Conservation (phyloP, 1,284 basidiomycete species). For the Baeospora myosura region DNA sequence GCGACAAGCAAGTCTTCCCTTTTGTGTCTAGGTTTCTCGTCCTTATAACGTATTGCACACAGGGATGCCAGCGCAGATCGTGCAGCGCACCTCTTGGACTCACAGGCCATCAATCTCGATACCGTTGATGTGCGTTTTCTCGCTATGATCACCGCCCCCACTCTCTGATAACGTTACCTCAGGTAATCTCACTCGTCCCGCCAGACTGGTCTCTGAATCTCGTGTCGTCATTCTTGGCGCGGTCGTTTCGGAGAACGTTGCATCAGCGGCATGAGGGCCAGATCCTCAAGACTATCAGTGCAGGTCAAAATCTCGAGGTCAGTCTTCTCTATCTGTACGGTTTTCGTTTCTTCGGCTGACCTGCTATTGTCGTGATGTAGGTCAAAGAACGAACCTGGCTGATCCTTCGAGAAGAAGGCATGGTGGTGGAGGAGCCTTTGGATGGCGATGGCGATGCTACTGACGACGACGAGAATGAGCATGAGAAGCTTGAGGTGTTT, state of each 20-base stretch:
- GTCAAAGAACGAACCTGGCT: slow-evolving; percentile 48
- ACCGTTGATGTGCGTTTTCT: slow-evolving; percentile 55
- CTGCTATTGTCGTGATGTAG: slow-evolving; percentile 19
- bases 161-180: slow-evolving; percentile 6
- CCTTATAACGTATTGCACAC: slow-evolving; percentile 8
- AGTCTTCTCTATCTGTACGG: background rate
- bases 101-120: slow-evolving; percentile 76
- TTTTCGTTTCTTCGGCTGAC: slow-evolving; percentile 11
- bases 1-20: slow-evolving; percentile 34
- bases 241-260: slow-evolving; percentile 70
- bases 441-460: slow-evolving; percentile 37
- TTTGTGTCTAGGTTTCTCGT: background rate
- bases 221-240: slow-evolving; percentile 70
- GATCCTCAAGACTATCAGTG: slow-evolving; percentile 64
- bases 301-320: slow-evolving; percentile 66
- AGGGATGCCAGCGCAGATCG: slow-evolving; percentile 44
- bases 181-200: slow-evolving; percentile 72
- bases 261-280: slow-evolving; percentile 65
- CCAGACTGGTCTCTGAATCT: slow-evolving; percentile 66
- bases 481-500: slow-evolving; percentile 27
- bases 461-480: slow-evolving; percentile 31
- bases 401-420: slow-evolving; percentile 54
- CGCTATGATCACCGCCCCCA: background rate
- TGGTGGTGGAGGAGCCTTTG: slow-evolving; percentile 56
- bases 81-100: slow-evolving; percentile 64